Evolutionary conservation across 2,329 filamentous ascomycete genomes (phyloP).

Genomic region (Graphiopsis chlorocephala): DNA sequence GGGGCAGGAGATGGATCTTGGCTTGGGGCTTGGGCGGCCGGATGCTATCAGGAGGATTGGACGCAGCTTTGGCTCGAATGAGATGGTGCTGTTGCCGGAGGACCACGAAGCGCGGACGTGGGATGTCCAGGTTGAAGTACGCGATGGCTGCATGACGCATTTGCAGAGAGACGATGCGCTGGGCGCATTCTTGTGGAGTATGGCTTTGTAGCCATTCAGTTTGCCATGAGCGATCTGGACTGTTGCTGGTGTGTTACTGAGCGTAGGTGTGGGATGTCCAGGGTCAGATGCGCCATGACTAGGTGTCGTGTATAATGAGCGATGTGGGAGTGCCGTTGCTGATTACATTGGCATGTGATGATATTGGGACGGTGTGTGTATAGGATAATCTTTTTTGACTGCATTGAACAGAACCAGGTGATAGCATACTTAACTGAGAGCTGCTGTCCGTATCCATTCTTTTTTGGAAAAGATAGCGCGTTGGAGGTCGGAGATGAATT

Average conservation of each 20-base stretch:
- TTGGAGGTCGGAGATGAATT: too few species aligned
- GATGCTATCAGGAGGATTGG: conserved; percentile 21
- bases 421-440: too few species aligned
- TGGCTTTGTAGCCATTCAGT: neutral
- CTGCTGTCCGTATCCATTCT: too few species aligned
- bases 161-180: conserved; percentile 20
- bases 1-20: conserved; percentile 19
- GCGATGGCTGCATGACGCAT: conserved; percentile 17
- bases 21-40: conserved; percentile 22
- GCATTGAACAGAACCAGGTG: too few species aligned
- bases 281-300: conserved; percentile 18
- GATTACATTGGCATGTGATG: neutral
- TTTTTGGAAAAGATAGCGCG: too few species aligned
- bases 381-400: too few species aligned
- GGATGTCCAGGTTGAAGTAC: conserved; percentile 25
- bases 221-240: conserved; percentile 12
- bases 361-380: neutral
- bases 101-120: conserved; percentile 19
- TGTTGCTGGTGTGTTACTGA: conserved; percentile 20
- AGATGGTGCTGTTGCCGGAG: conserved; percentile 22
- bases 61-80: conserved; percentile 9
- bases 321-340: conserved; percentile 12
- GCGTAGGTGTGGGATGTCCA: conserved; percentile 22
- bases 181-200: neutral
- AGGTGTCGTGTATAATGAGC: conserved; percentile 19